Evolutionary conservation across 805 yeast species (phyloP).

Genomic region (Candida chilensis): DNA sequence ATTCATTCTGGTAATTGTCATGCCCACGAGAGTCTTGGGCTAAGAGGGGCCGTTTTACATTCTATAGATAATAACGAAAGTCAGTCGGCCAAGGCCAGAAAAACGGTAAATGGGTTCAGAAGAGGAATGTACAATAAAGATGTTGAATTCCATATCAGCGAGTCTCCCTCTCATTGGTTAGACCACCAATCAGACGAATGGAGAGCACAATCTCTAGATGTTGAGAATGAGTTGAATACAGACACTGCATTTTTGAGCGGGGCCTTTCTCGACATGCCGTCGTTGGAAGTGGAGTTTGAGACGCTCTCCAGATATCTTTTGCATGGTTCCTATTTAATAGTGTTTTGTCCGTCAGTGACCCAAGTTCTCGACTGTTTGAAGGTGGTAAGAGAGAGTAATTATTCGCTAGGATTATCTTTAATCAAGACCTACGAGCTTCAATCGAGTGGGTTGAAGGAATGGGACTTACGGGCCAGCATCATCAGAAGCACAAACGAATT

Average conservation of each 20-base stretch:
- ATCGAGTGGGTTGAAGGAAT: conserved; percentile 40
- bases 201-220: no score
- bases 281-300: conserved; percentile 21
- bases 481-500: conserved; percentile 28
- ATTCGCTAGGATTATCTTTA: conserved; percentile 20
- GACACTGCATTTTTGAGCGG: conserved; percentile 26
- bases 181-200: conserved; percentile 11
- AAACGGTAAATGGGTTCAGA: conserved; percentile 24
- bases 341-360: conserved; percentile 39
- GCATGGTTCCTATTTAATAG: conserved; percentile 30
- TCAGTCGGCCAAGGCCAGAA: conserved; percentile 32
- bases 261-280: conserved; percentile 38
- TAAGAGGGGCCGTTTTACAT: conserved; percentile 35
- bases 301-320: conserved; percentile 20
- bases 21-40: conserved; percentile 9
- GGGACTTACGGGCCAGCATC: conserved; percentile 34
- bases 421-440: conserved; percentile 28
- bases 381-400: conserved; percentile 13
- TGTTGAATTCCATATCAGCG: conserved; percentile 32
- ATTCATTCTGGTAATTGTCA: conserved; percentile 35
- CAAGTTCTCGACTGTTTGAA: conserved; percentile 33
- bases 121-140: conserved; percentile 34
- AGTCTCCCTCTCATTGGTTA: conserved; percentile 33
- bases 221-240: conserved; percentile 6
- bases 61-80: conserved; percentile 27